Evolutionary conservation across 148 eudicot genomes (phyloP).

Genomic region (Fallopia convolvulus): DNA sequence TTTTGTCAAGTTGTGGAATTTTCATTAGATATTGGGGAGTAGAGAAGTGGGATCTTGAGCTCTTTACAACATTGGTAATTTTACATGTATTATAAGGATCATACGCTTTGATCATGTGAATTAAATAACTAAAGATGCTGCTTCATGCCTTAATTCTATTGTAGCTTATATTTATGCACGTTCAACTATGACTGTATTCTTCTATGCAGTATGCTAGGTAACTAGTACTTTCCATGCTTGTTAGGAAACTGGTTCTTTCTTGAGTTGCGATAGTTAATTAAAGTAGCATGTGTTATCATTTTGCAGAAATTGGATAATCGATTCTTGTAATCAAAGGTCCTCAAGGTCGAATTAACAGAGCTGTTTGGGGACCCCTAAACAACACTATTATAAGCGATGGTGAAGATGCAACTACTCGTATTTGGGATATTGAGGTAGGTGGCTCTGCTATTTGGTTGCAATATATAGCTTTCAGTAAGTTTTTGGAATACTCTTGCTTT

Average conservation of each 20-base stretch:
- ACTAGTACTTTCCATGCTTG: background rate
- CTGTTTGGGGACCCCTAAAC: conserved; percentile 97
- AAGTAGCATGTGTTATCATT: conserved; percentile 4
- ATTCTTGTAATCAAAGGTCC: conserved; percentile 69
- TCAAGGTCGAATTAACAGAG: conserved; percentile 82
- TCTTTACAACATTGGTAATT: background rate
- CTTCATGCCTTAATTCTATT: background rate
- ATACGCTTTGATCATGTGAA: background rate
- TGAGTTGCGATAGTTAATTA: background rate
- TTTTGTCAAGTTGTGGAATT: background rate
- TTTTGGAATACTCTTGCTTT: background rate
- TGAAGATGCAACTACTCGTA: conserved; percentile 80
- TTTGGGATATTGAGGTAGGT: conserved; percentile 86
- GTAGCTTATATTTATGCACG: background rate
- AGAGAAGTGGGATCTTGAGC: background rate
- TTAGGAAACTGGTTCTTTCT: too few relatives aligned
- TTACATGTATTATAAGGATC: background rate
- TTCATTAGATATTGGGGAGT: background rate
- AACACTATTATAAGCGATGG: conserved; percentile 79
- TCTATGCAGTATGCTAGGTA: background rate
- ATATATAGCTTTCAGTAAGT: background rate
- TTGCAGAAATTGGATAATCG: conserved; percentile 65
- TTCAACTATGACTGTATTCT: background rate
- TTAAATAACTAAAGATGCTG: background rate
- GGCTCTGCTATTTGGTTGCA: conserved; percentile 6